Conservation (phyloP, 2,329 filamentous ascomycete genomes). For the Aspergillus pseudotamarii region DNA sequence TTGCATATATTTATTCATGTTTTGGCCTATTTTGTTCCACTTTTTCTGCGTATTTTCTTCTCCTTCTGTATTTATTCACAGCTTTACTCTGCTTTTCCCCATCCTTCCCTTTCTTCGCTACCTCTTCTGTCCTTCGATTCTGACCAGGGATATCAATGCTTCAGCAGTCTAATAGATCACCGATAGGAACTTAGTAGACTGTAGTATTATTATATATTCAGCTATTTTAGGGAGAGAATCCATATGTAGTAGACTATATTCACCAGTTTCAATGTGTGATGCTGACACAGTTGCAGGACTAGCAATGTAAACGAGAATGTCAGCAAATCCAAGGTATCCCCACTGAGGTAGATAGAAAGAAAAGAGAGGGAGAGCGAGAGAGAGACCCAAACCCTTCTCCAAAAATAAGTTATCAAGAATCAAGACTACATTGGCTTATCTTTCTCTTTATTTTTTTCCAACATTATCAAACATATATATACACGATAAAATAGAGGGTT, state of each 20-base stretch:
- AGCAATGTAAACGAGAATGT: background rate
- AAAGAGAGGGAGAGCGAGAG: background rate
- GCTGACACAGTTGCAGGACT: background rate
- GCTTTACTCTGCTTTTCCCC: background rate
- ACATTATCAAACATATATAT: background rate
- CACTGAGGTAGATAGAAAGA: background rate
- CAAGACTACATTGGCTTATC: background rate
- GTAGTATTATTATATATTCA: background rate
- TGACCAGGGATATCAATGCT: background rate
- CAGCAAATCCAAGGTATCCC: background rate
- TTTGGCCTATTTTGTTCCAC: background rate
- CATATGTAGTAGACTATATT: background rate
- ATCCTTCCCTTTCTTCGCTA: background rate
- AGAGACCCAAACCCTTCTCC: background rate
- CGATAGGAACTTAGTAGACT: background rate
- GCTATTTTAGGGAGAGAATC: background rate
- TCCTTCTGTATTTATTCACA: slow-evolving; percentile 1
- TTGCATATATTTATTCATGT: background rate
- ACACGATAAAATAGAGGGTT: background rate
- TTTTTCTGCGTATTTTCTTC: background rate
- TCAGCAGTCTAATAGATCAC: background rate
- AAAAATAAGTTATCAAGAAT: background rate
- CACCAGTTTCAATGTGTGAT: background rate
- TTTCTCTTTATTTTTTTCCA: background rate
- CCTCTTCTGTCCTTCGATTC: background rate